Percentiles rank a stretch among this genome's conserved stretches.
Conservation (phyloP, 2,329 filamentous ascomycete genomes). For the Geoglossum cookeanum region DNA sequence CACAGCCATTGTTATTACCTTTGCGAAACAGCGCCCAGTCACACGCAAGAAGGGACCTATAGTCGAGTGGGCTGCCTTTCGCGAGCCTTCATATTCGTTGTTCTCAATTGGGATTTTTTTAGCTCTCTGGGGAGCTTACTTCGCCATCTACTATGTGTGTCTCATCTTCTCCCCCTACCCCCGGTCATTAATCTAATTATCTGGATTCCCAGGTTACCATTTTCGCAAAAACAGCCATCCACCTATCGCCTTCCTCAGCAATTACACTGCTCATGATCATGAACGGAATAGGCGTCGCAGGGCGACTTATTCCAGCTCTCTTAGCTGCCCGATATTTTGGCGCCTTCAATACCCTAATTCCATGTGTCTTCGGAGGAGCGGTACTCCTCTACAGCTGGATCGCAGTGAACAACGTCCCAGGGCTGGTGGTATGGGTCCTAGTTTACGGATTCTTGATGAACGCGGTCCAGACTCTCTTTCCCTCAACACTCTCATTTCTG, state of each 20-base stretch:
- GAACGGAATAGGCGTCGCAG: constrained; percentile 41
- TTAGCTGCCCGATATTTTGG: constrained; percentile 38
- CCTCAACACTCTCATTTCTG: constrained; percentile 37
- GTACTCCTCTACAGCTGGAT: constrained; percentile 37
- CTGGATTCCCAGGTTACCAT: no score
- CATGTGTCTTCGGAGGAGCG: constrained; percentile 25
- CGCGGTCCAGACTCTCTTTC: constrained; percentile 46
- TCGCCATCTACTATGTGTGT: constrained; percentile 39
- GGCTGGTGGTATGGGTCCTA: constrained; percentile 41
- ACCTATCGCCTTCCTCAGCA: constrained; percentile 11
- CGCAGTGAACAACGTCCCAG: constrained; percentile 28
- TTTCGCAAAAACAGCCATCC: no score
- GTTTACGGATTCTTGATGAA: constrained; percentile 46
- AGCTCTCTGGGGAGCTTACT: constrained; percentile 33
- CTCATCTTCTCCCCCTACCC: neutral
- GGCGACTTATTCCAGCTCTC: constrained; percentile 35
- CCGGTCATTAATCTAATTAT: no score
- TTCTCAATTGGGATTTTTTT: constrained; percentile 28
- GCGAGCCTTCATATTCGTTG: constrained; percentile 33
- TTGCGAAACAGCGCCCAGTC: constrained; percentile 28
- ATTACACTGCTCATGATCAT: constrained; percentile 44
- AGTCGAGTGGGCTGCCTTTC: constrained; percentile 37
- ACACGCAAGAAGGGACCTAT: constrained; percentile 30
- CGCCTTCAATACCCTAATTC: constrained; percentile 40
- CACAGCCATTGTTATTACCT: constrained; percentile 18